These are phyloP conservation scores for Camelina sativa DNA, from an alignment of 345 rosid species.

Conservation along the genomic window DNA sequence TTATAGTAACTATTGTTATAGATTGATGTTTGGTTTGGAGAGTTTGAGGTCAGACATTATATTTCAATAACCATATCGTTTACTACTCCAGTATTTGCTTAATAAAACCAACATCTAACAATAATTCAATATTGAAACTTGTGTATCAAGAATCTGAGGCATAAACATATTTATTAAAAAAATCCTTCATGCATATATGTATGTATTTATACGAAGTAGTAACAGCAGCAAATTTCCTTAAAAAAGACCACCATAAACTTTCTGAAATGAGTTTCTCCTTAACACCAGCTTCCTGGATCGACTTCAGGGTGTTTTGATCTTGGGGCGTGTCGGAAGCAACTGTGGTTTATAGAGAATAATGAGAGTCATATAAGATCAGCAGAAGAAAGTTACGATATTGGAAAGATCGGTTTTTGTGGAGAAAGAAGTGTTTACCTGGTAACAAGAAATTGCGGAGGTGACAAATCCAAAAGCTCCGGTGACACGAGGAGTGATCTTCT, in stretches of 20 bases:
- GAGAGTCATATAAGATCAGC: conserved; percentile 14
- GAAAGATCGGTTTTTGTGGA: background rate
- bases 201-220: conserved; percentile 26
- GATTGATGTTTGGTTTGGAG: too few species aligned
- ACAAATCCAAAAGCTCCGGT: conserved; percentile 88
- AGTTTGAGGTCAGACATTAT: too few species aligned
- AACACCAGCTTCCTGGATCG: conserved; percentile 7
- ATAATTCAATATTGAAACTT: background rate
- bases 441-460: conserved; percentile 86
- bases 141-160: conserved; percentile 19
- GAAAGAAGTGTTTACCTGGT: conserved; percentile 52
- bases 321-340: conserved; percentile 44
- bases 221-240: conserved; percentile 25
- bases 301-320: conserved; percentile 41
- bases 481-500: conserved; percentile 91
- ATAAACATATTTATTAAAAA: conserved; percentile 8
- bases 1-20: too few species aligned
- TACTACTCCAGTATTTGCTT: background rate
- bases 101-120: background rate
- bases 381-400: background rate
- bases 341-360: conserved; percentile 13
- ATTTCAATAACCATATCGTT: too few species aligned
- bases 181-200: conserved; percentile 35
- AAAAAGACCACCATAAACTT: conserved; percentile 13
- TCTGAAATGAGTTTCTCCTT: conserved; percentile 15